phyloP scores from a whole-genome alignment of 2,329 filamentous ascomycete species.

The Trichoderma sp. region DNA sequence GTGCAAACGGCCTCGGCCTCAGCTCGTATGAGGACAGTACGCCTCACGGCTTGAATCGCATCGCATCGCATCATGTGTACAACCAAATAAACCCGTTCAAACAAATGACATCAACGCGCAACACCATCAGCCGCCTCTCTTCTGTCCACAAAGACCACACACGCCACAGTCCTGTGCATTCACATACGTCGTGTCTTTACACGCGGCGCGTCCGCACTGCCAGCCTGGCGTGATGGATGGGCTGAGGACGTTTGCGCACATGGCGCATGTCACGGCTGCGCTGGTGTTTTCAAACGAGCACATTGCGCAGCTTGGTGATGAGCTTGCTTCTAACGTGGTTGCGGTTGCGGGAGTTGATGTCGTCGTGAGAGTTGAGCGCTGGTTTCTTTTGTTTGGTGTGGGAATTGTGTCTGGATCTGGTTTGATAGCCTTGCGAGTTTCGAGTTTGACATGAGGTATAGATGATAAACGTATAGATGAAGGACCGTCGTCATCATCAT shows the following conservation, averaged over 20 bases:
- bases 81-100: not conserved
- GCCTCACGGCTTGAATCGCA: not conserved
- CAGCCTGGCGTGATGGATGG: constrained; percentile 54
- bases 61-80: not conserved
- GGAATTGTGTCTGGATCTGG: not conserved
- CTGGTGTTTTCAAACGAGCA: constrained; percentile 66
- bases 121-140: constrained; percentile 12
- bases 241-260: constrained; percentile 69
- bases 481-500: not conserved
- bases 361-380: not conserved
- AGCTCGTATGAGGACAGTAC: too few relatives aligned
- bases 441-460: not conserved
- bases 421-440: not conserved
- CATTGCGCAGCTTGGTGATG: constrained; percentile 46
- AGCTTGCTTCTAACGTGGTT: not conserved
- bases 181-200: constrained; percentile 55
- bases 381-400: not conserved
- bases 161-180: constrained; percentile 67
- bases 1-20: not conserved
- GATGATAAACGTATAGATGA: not conserved
- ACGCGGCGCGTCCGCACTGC: constrained; percentile 57
- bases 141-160: constrained; percentile 66
- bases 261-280: constrained; percentile 56
- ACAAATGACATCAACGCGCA: not conserved
- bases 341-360: not conserved